phyloP scores from a whole-genome alignment of 2,329 filamentous ascomycete species.

The Trichoderma brevicompactum region DNA sequence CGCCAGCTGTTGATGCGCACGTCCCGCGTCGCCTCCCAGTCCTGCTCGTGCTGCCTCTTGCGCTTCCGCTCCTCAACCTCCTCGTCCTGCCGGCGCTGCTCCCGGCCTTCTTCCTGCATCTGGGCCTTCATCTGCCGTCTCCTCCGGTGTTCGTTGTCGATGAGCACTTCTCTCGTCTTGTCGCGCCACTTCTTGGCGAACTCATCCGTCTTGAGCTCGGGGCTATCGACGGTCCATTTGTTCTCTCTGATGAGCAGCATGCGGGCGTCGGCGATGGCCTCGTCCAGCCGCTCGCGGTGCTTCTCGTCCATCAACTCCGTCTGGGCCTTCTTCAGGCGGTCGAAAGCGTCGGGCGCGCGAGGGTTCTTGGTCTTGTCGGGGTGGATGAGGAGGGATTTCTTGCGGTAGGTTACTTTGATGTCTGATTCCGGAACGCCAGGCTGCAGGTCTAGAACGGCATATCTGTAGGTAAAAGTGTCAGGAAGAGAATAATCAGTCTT shows the following conservation, averaged over 20 bases:
- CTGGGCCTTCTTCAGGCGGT: slow-evolving; percentile 94
- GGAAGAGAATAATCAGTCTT: background rate
- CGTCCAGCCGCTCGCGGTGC: slow-evolving; percentile 81
- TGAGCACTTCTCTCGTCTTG: slow-evolving; percentile 85
- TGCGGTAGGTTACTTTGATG: slow-evolving; percentile 93
- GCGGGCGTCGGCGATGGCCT: slow-evolving; percentile 93
- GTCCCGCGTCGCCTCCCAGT: slow-evolving; percentile 93
- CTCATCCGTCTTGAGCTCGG: slow-evolving; percentile 80
- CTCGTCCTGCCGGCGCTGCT: slow-evolving; percentile 83
- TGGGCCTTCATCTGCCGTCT: slow-evolving; percentile 87
- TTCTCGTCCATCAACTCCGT: slow-evolving; percentile 93
- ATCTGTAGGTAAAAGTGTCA: slow-evolving; percentile 53
- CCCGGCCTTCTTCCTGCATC: slow-evolving; percentile 93
- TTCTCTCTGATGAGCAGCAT: slow-evolving; percentile 93
- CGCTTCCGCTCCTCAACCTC: slow-evolving; percentile 80
- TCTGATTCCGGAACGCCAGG: slow-evolving; percentile 94
- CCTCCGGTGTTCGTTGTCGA: slow-evolving; percentile 88
- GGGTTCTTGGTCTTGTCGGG: slow-evolving; percentile 96
- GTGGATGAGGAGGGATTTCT: slow-evolving; percentile 98
- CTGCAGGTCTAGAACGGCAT: slow-evolving; percentile 93
- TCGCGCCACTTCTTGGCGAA: slow-evolving; percentile 87
- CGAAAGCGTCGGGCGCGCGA: slow-evolving; percentile 90
- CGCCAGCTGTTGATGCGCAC: slow-evolving; percentile 93
- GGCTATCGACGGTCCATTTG: slow-evolving; percentile 88
- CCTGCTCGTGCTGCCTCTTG: slow-evolving; percentile 89